Conservation (phyloP, 495 filamentous ascomycete species). For the Aspergillus baeticus region DNA sequence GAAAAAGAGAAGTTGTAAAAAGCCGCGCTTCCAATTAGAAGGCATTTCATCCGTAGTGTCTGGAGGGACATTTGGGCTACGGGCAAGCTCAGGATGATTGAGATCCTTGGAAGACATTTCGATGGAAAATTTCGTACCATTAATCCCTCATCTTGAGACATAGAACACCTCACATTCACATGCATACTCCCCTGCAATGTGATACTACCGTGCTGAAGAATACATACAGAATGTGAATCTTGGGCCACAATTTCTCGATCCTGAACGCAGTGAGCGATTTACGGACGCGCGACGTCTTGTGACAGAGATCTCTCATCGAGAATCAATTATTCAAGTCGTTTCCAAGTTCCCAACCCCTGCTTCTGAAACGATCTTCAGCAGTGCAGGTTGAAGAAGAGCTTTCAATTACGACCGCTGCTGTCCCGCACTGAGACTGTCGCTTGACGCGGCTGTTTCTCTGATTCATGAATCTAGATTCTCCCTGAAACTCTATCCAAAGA, state of each 20-base stretch:
- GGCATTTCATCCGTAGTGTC: no score
- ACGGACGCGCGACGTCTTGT: constrained; percentile 22
- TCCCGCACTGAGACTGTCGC: background rate
- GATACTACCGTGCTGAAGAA: background rate
- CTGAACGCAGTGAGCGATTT: constrained; percentile 26
- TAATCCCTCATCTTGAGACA: no score
- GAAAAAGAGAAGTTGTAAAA: no score
- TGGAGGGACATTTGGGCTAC: no score
- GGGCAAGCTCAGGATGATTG: no score
- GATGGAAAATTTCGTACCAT: no score
- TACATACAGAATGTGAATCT: constrained; percentile 11
- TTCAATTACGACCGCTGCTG: background rate
- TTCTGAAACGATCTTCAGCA: constrained; percentile 16
- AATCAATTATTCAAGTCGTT: constrained; percentile 27
- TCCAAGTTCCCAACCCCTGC: constrained; percentile 22
- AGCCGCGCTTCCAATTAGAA: no score
- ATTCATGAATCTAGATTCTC: constrained; percentile 24
- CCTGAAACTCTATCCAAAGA: constrained; percentile 30
- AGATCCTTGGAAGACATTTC: no score
- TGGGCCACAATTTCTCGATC: constrained; percentile 9
- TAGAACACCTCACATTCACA: no score
- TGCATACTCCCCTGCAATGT: no score
- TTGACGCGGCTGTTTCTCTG: constrained; percentile 22
- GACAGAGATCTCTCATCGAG: constrained; percentile 33
- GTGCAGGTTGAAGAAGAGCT: background rate